A percentile compares a stretch with the other conserved stretches of the same genome.
Evolutionary conservation across 2,329 filamentous ascomycete genomes (phyloP).

Genomic region (Piedraia hortae): DNA sequence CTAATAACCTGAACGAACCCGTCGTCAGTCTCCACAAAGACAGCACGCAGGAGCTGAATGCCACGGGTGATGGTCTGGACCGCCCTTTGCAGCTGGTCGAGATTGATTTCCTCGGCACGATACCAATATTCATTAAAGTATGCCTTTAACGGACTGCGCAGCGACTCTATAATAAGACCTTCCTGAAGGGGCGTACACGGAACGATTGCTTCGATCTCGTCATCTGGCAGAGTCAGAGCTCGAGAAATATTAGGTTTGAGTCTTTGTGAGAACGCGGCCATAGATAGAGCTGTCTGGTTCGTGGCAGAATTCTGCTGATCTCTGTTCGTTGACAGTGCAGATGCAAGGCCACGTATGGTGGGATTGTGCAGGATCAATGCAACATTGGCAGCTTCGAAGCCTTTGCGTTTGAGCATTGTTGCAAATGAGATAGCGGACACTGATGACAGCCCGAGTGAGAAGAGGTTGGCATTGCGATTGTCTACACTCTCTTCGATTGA

Average conservation of each 20-base stretch:
- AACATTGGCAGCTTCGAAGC: slow-evolving; percentile 32
- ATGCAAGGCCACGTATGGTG: slow-evolving; percentile 15
- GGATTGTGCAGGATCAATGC: slow-evolving; percentile 36
- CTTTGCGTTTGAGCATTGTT: slow-evolving; percentile 31
- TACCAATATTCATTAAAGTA: slow-evolving; percentile 62
- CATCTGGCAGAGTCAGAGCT: slow-evolving; percentile 22
- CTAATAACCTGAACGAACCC: slow-evolving; percentile 50
- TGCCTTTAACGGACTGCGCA: slow-evolving; percentile 26
- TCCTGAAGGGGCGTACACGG: slow-evolving; percentile 71
- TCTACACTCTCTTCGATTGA: slow-evolving; percentile 20
- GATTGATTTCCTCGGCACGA: slow-evolving; percentile 22
- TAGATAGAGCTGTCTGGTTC: slow-evolving; percentile 19
- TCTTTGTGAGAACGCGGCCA: slow-evolving; percentile 36
- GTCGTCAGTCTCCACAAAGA: slow-evolving; percentile 43
- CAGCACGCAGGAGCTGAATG: slow-evolving; percentile 41
- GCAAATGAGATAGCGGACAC: slow-evolving; percentile 54
- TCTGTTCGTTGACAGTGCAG: background rate
- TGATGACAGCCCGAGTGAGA: slow-evolving; percentile 69
- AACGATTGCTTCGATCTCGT: slow-evolving; percentile 40
- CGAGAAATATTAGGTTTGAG: slow-evolving; percentile 26
- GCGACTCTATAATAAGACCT: slow-evolving; percentile 50
- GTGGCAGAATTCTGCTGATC: background rate
- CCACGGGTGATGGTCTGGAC: slow-evolving; percentile 27
- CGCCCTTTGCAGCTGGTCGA: slow-evolving; percentile 23
- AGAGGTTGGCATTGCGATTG: slow-evolving; percentile 36